Conservation (phyloP, 306 rosid species). For the Benincasa hispida region DNA sequence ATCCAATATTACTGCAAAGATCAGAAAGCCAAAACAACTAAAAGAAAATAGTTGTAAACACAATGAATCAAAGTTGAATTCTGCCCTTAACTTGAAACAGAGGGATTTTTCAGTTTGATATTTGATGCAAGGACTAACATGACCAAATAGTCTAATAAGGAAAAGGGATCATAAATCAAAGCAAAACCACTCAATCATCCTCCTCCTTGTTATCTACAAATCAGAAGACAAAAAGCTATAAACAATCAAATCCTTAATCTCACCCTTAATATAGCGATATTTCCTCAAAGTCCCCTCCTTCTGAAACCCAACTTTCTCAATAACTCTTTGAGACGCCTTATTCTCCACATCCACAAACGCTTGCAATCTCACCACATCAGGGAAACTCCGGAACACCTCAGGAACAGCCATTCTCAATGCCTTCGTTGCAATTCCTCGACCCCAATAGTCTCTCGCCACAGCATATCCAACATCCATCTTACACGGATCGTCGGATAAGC, state of each 20-base stretch:
- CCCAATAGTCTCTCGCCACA: constrained; percentile 35
- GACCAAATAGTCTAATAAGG: too few species aligned
- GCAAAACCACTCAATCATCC: not conserved
- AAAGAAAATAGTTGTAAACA: too few species aligned
- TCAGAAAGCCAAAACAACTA: too few species aligned
- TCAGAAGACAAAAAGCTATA: constrained; percentile 33
- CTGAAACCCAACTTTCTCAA: constrained; percentile 51
- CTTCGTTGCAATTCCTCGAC: constrained; percentile 34
- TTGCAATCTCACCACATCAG: constrained; percentile 38
- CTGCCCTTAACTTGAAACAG: too few species aligned
- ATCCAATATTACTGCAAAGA: too few species aligned
- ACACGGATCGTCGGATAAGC: constrained; percentile 31
- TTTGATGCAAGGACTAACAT: too few species aligned
- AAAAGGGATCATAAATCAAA: not conserved
- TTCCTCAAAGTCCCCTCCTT: constrained; percentile 49
- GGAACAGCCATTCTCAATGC: constrained; percentile 28
- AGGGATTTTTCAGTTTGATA: too few species aligned
- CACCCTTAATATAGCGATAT: constrained; percentile 26
- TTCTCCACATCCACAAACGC: constrained; percentile 25
- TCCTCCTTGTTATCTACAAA: not conserved
- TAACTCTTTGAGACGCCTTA: constrained; percentile 46
- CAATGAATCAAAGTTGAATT: not conserved
- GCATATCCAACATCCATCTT: constrained; percentile 41
- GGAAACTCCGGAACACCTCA: constrained; percentile 29
- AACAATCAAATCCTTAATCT: constrained; percentile 20